Base-by-base conservation (phyloP, 306 rosid species). In the Quillaja saponaria region DNA sequence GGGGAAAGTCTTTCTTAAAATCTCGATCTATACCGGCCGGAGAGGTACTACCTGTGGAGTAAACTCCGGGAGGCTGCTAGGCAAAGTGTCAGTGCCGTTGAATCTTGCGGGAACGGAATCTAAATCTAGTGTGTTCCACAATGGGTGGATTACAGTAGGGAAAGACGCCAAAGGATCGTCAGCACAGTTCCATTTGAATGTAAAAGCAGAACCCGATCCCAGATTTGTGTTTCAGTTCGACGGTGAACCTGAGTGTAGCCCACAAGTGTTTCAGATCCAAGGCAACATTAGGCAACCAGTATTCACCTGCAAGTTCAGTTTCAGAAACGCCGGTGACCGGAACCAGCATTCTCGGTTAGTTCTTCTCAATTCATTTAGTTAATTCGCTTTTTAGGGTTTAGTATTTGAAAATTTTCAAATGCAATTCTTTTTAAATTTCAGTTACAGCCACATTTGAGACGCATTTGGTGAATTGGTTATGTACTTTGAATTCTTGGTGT, bases 171-270 rank as follows among this genome's bases (percentile, higher is more conserved):
- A 78, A 41, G 78, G 72, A 68, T 78, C 83, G 0, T 70, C 72
- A 14, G 85, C 94, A 0, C 94, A 83, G 66, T 86, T 86, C n/a
- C 89, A 86, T 58, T 63, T 85, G 68, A 87, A 78, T 69, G 89
- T 87, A 12, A 77, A 61, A 56, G 85, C 92, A 0, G 90, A 85
- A 56, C 91, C 92, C 7, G 90, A 85, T 66, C 89, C 89, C 6
- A 40, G 94, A 42, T 86, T 86, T 66, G 94, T 86, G 2, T 86
- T 86, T 12, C 94, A 76, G 75, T 86, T 86, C 67, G 94, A 82
- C 28, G 94, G 94, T 2, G 94, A 86, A 21, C 94, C 94, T 0
- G 94, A 86, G 35, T 86, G 94, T 15, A 86, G 94, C 19, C 94
- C 94, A 0, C 94, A 86, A 18, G 89, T 86, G 55, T 83, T 86